Base-by-base conservation (phyloP, 768 basidiomycete species). In the Lentinula sp. region DNA sequence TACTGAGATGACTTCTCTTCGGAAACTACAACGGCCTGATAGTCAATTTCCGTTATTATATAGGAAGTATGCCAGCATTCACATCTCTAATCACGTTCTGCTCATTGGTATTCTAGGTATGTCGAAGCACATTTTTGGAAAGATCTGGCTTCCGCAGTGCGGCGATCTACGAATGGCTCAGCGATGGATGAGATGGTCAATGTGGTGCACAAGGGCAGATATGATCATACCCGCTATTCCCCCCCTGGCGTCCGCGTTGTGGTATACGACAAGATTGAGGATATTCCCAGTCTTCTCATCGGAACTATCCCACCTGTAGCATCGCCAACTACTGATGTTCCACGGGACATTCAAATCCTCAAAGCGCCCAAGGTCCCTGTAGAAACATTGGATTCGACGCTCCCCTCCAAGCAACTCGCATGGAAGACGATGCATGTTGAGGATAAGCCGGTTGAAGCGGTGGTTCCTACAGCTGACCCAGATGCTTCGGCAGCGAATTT, bases 281-380 rank as follows among this genome's bases (percentile, higher is more conserved):
- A 77, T 9, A 67, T 79, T 15, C 71, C 70, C 0, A 50, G 48
- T 11, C 54, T 77, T n/a, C 57, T 78, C 42, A 67, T 13, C 63
- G 61, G 8, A 50, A 32, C 45, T 10, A 23, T 35, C 13, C 21
- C 57, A 1, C 43, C 50, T 45, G 35, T 32, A 8, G 64, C 66
- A 5, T 56, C 65, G 6, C 45, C 68, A 5, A 61, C 59, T 21
- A 55, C 56, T 8, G 64, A 51, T 51, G 31, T 64, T 3, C 64
- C 66, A 11, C 53, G 64, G 70, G 65, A 56, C 51, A 68, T 28
- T 66, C 69, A 18, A 51, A 60, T 35, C 31, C 8, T 54, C 18
- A 40, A 13, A 53, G 31, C n/a, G 5, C 34, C 31, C 16, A 34
- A 35, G 16, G 43, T 7, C 49, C 28, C 52, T 18, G 56, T 61